Evolutionary conservation across 768 basidiomycete genomes (phyloP), one percentile per base, ranked within the genome.

Genomic region (Trametes elegans): DNA sequence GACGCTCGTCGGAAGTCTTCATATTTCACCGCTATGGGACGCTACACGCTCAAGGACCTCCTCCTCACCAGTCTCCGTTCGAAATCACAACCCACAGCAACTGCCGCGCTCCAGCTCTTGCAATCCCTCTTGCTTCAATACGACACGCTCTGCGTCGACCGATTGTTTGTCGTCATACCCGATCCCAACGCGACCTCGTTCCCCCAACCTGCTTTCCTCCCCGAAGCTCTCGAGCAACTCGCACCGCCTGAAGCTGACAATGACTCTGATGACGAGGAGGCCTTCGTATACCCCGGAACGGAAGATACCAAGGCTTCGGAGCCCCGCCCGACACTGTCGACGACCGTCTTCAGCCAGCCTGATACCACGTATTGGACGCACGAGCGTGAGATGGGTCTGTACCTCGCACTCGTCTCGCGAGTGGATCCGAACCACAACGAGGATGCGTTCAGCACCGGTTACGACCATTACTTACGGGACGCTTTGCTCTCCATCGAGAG

Each of bases 11-110:
- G 79, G 55, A 83, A 77, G 48, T 84, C 90, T 0, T 85, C 84
- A 60, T 97, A 97, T 71, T 90, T 92, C 68, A 93, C 87, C 1
- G 85, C 91, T 0, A 82, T 89, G 71, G 90, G 88, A 11, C 83
- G 93, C 16, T 98, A 93, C 74, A 95, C 92, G 5, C 77, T 98
- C 35, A 93, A 92, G 67, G 96, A 98, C 63, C 78, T 98, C 29
- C 72, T 98, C 7, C 64, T 91, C 44, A 80, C 90, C 40, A 93
- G 93, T 65, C 72, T 97, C 21, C 77, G 80, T 21, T 93, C 90
- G 5, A 73, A 73, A 49, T 80, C 79, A 9, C 81, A 84, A 54
- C 69, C 82, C 0, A 83, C 91, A 0, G 79, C 80, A 1, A 85
- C 87, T 0, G 83, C 91, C 9, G 90, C 93, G 3, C 73, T 97